Base-by-base conservation (phyloP, 805 yeast species). In the Debaryomyces maramus region DNA sequence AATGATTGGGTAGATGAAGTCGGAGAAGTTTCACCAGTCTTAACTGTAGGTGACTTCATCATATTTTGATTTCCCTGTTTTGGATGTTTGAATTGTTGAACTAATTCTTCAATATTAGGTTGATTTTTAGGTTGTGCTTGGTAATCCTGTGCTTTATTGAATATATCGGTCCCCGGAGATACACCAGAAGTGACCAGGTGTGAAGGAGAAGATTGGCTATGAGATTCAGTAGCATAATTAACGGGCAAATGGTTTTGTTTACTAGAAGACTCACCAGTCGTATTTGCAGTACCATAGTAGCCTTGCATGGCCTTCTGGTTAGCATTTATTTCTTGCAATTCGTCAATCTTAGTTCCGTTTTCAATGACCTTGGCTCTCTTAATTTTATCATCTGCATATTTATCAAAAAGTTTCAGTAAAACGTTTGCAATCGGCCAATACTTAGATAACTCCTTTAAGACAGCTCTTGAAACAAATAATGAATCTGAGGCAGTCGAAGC, bases 401-500 rank as follows among this genome's bases (percentile, higher is more conserved):
- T 69, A 34, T 70, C 73, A 40, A 67, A 69, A 14, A 70, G 50
- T 32, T 60, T 62, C 42, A 55, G 46, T 24, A 67, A 56, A 6
- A 68, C 65, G 11, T 58, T 53, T 5, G 71, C 74, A 39, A 67
- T 56, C 5, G 71, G 72, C 63, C 66, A 72, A 46, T 52, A 56
- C 44, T 58, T 55, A 21, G 62, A 60, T 46, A 61, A 62, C 53
- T 63, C 73, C 44, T 56, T 58, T 48, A 62, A 60, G 17, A 61
- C 76, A 5, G 61, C 63, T 44, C 62, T 58, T 17, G 67, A 58
- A 8, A 65, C 64, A 37, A 53, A 59, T 29, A 70, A 54, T 16
- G 73, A 66, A 48, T 70, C 75, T 8, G 70, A 50, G 0, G 75
- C 75, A 1, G 74, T 65, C 6, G 67, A 55, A 2, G 73, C 65